phyloP scores from a whole-genome alignment of 2,329 filamentous ascomycete genomes.

The Penicillium sp. region DNA sequence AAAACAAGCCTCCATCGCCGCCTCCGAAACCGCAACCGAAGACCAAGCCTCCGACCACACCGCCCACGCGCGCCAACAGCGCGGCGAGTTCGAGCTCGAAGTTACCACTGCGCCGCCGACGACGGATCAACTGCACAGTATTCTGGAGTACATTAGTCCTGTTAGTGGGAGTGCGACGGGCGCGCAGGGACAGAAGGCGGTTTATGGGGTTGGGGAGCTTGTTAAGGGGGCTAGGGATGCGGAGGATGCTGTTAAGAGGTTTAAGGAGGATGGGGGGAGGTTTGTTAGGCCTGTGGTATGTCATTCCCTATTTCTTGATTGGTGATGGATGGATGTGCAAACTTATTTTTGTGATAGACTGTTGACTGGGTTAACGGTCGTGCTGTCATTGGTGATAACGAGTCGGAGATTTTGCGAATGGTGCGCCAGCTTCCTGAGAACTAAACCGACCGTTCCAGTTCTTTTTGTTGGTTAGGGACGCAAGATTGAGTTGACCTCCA shows the following conservation, averaged over 20 bases:
- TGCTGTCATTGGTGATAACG: slow-evolving; percentile 75
- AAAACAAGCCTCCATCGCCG: slow-evolving; percentile 77
- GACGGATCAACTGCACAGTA: slow-evolving; percentile 78
- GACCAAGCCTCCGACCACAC: slow-evolving; percentile 75
- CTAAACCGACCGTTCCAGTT: slow-evolving; percentile 19
- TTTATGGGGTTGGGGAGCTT: slow-evolving; percentile 67
- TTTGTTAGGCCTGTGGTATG: slow-evolving; percentile 81
- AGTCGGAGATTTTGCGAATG: slow-evolving; percentile 88
- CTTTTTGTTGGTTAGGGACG: not conserved
- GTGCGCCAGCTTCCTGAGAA: slow-evolving; percentile 59
- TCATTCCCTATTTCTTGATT: slow-evolving; percentile 25
- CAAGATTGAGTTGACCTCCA: not conserved
- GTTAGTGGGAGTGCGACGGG: slow-evolving; percentile 54
- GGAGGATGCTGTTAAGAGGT: slow-evolving; percentile 78
- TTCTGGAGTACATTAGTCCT: slow-evolving; percentile 73
- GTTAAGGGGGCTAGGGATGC: slow-evolving; percentile 75
- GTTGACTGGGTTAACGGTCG: slow-evolving; percentile 96
- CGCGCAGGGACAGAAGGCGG: slow-evolving; percentile 66
- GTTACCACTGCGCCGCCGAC: slow-evolving; percentile 83
- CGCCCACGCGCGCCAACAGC: slow-evolving; percentile 63
- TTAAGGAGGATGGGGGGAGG: slow-evolving; percentile 69
- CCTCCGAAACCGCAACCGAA: slow-evolving; percentile 70
- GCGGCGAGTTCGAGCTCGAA: slow-evolving; percentile 82
- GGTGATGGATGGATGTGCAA: slow-evolving; percentile 27
- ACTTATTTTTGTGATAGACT: slow-evolving; percentile 44